Conservation (phyloP, 2,329 filamentous ascomycete species). For the Lasiodiplodia citricola region DNA sequence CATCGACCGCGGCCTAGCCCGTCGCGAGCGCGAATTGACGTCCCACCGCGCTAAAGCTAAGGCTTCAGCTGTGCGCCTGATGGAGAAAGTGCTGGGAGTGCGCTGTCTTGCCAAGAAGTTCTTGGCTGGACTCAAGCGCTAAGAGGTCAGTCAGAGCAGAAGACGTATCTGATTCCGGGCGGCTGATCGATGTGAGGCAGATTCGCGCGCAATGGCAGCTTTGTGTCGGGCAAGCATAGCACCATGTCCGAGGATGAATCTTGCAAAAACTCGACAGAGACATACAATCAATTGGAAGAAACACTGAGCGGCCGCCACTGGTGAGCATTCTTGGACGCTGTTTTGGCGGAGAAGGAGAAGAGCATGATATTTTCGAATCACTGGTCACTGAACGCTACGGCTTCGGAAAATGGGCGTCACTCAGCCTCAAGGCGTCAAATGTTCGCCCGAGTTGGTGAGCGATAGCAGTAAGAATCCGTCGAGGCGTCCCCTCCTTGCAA, state of each 20-base stretch:
- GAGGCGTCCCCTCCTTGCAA: slow-evolving; percentile 3
- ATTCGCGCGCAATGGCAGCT: no score
- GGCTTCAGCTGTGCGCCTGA: neutral
- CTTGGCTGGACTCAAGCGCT: neutral
- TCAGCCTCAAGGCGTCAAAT: neutral
- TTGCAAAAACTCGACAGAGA: neutral
- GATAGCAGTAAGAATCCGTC: slow-evolving; percentile 6
- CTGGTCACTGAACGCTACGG: neutral
- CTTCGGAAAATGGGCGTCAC: neutral
- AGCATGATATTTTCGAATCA: neutral
- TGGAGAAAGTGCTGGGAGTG: neutral
- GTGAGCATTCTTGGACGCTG: no score
- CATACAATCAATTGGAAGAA: neutral
- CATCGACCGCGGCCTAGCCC: neutral
- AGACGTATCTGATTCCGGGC: neutral
- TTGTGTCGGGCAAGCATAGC: neutral
- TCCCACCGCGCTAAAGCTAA: neutral
- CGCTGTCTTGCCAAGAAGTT: neutral
- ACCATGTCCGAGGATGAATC: neutral
- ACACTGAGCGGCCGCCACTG: no score
- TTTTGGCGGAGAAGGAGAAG: neutral
- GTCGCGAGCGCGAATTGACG: neutral
- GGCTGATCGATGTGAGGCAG: neutral
- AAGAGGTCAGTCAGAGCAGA: neutral
- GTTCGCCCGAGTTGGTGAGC: neutral